These are phyloP conservation scores for Pseudogymnoascus sp. DNA, from an alignment of 2,329 filamentous ascomycete genomes.

Conservation along the genomic window DNA sequence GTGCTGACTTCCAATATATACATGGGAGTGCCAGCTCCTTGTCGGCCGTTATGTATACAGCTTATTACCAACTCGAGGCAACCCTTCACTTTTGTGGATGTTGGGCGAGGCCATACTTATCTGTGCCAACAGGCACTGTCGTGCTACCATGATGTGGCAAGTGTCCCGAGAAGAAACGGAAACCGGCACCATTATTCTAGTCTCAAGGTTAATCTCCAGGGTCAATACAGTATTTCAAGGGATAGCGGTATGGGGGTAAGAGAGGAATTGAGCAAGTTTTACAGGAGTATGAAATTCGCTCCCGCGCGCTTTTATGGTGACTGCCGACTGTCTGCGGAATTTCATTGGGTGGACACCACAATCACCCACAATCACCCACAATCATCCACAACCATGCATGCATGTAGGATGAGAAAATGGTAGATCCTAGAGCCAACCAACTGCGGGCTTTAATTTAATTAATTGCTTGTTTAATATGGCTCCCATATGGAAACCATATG, in stretches of 20 bases:
- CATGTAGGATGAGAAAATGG: background rate
- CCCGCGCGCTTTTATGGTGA: background rate
- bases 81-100: background rate
- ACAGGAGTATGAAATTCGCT: background rate
- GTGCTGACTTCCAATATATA: background rate
- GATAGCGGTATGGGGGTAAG: background rate
- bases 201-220: background rate
- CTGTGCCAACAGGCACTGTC: background rate
- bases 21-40: background rate
- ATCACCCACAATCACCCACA: background rate
- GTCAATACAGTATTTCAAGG: background rate
- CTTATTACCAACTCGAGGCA: background rate
- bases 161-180: background rate
- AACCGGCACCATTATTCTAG: background rate
- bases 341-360: background rate
- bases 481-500: background rate
- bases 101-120: background rate
- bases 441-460: background rate
- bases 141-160: background rate
- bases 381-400: background rate
- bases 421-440: background rate
- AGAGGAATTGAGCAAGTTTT: slow-evolving; percentile 1
- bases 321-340: background rate
- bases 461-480: background rate
- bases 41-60: background rate